Percentiles rank a stretch among this genome's conserved stretches.
phyloP scores from a whole-genome alignment of 1,139 yeast species.

The Pichia sp. region DNA sequence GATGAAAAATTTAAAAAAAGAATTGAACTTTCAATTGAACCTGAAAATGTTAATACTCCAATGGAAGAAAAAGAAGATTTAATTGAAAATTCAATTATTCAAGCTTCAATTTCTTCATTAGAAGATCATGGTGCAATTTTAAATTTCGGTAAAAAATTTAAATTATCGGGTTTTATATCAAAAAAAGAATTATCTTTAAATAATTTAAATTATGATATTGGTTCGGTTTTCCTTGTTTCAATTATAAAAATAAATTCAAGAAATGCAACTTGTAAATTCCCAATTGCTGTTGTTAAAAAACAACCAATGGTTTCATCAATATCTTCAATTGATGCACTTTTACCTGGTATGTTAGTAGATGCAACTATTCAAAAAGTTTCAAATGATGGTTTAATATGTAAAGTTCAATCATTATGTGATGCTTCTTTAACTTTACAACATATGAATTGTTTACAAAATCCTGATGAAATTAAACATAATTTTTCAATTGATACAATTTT shows the following conservation, averaged over 20 bases:
- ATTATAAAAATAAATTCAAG: conserved; percentile 48
- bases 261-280: conserved; percentile 53
- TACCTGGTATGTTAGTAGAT: conserved; percentile 80
- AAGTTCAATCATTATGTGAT: conserved; percentile 67
- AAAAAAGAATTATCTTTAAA: conserved; percentile 48
- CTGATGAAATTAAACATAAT: conserved; percentile 49
- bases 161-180: conserved; percentile 66
- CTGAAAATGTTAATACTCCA: conserved; percentile 57
- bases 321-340: conserved; percentile 67
- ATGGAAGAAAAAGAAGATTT: conserved; percentile 63
- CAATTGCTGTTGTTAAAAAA: conserved; percentile 32
- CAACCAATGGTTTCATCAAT: conserved; percentile 47
- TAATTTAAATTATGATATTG: conserved; percentile 27
- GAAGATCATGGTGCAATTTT: conserved; percentile 91
- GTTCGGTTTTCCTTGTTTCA: conserved; percentile 47
- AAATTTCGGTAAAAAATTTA: conserved; percentile 52
- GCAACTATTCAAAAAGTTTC: conserved; percentile 59
- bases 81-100: conserved; percentile 47
- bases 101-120: conserved; percentile 67
- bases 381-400: conserved; percentile 52
- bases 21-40: conserved; percentile 71
- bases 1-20: conserved; percentile 43
- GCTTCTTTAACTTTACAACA: conserved; percentile 71
- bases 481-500: conserved; percentile 61
- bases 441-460: conserved; percentile 37